Evolutionary conservation across 768 basidiomycete genomes (phyloP).

Genomic region (Leucosporidium creatinivorum): DNA sequence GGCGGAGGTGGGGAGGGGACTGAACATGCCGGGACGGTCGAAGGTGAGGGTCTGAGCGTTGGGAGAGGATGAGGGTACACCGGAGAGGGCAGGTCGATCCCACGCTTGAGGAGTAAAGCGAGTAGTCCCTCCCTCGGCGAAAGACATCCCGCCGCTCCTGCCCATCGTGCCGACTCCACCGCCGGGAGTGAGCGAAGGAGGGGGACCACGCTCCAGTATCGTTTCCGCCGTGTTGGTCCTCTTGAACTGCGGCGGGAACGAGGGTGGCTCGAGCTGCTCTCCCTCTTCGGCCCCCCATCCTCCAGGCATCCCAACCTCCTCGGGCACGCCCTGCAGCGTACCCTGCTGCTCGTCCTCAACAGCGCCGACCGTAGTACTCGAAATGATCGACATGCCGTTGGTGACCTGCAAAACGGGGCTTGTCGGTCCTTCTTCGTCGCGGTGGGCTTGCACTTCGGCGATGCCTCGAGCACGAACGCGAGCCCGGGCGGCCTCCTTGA

Average conservation of each 20-base stretch:
- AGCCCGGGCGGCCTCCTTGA: conserved; percentile 64
- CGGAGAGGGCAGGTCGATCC: not conserved
- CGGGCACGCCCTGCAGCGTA: not conserved
- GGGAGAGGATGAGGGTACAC: not conserved
- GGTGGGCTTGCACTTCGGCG: conserved; percentile 53
- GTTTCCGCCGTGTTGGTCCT: conserved; percentile 19
- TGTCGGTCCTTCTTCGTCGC: conserved; percentile 2
- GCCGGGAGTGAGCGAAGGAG: not conserved
- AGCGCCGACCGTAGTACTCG: conserved; percentile 10
- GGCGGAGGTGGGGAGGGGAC: not conserved
- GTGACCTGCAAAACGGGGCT: conserved; percentile 22
- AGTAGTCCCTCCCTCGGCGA: not conserved
- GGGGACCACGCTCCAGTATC: conserved; percentile 15
- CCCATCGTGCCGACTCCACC: no score
- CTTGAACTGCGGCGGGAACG: not conserved
- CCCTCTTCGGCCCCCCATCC: conserved; percentile 5
- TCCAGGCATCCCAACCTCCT: not conserved
- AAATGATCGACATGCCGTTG: conserved; percentile 28
- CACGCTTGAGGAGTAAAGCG: conserved; percentile 14
- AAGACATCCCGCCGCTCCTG: not conserved
- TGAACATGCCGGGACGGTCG: conserved; percentile 2
- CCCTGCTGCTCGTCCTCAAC: conserved; percentile 19
- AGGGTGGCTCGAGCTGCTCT: not conserved
- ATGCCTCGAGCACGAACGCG: conserved; percentile 58
- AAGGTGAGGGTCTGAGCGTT: conserved; percentile 9